Percentiles rank a stretch among this genome's conserved stretches.
Conservation (phyloP, 2,329 filamentous ascomycete species). For the Colletotrichum noveboracense region DNA sequence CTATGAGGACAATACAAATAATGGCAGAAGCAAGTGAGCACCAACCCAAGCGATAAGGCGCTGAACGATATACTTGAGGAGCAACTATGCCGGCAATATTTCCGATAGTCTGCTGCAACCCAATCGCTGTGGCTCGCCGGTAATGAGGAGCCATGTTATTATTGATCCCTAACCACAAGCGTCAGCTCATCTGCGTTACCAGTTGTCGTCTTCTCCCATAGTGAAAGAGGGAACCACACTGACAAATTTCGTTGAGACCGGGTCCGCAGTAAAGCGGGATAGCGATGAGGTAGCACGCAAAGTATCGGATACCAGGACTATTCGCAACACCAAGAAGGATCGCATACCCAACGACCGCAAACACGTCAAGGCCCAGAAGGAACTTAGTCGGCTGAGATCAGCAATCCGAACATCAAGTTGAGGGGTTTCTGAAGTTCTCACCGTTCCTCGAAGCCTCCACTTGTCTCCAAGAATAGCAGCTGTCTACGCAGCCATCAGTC, state of each 20-base stretch:
- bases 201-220: not conserved
- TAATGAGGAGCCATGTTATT: conserved; percentile 50
- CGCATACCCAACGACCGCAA: conserved; percentile 53
- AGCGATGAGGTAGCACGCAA: conserved; percentile 55
- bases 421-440: not conserved
- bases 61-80: conserved; percentile 25
- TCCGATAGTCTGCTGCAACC: conserved; percentile 52
- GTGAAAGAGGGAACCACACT: not conserved
- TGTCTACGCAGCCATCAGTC: not conserved
- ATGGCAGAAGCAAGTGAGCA: conserved; percentile 12
- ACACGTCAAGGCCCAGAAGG: conserved; percentile 42
- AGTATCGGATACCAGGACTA: conserved; percentile 48
- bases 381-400: not conserved
- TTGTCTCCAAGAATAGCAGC: not conserved
- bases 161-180: conserved; percentile 36
- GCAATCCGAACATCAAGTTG: not conserved
- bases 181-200: not conserved
- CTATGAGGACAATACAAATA: conserved; percentile 15
- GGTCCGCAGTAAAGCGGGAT: conserved; percentile 50
- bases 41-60: conserved; percentile 34
- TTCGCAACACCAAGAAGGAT: conserved; percentile 46
- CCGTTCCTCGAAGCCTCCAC: not conserved
- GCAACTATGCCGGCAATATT: conserved; percentile 49
- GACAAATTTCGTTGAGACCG: conserved; percentile 54
- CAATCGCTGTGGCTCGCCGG: conserved; percentile 50